Conservation (phyloP, 2,329 filamentous ascomycete species). For the Fusarium devonianum region DNA sequence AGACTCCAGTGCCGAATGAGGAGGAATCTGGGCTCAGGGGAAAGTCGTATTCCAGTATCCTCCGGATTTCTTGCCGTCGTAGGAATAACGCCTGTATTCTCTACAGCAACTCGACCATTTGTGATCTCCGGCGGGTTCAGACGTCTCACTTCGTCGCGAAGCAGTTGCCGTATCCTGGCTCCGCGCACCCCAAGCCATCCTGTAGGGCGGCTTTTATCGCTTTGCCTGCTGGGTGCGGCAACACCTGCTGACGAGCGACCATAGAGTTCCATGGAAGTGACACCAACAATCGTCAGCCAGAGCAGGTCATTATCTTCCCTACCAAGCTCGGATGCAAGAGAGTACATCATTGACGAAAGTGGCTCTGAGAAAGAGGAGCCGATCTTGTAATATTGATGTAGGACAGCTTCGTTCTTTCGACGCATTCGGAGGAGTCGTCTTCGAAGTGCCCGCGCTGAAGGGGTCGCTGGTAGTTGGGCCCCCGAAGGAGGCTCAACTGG, state of each 20-base stretch:
- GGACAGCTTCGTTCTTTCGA: slow-evolving; percentile 75
- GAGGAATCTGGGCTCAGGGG: slow-evolving; percentile 91
- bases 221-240: slow-evolving; percentile 64
- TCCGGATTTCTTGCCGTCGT: slow-evolving; percentile 88
- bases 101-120: slow-evolving; percentile 68
- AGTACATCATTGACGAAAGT: slow-evolving; percentile 93
- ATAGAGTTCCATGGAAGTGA: slow-evolving; percentile 92
- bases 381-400: slow-evolving; percentile 84
- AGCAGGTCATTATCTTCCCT: slow-evolving; percentile 96
- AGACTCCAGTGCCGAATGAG: slow-evolving; percentile 96
- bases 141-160: slow-evolving; percentile 92
- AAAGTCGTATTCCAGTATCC: slow-evolving; percentile 89
- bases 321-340: slow-evolving; percentile 90
- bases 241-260: slow-evolving; percentile 84
- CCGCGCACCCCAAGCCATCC: slow-evolving; percentile 86
- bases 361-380: slow-evolving; percentile 95
- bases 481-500: slow-evolving; percentile 63
- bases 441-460: slow-evolving; percentile 75
- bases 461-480: slow-evolving; percentile 65
- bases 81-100: slow-evolving; percentile 82
- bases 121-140: slow-evolving; percentile 80
- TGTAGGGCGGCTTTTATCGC: slow-evolving; percentile 63
- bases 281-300: slow-evolving; percentile 93
- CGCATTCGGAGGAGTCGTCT: slow-evolving; percentile 77
- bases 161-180: slow-evolving; percentile 81